These are phyloP conservation scores for Claviceps paspali DNA, from an alignment of 2,329 filamentous ascomycete genomes.

Conservation along the genomic window DNA sequence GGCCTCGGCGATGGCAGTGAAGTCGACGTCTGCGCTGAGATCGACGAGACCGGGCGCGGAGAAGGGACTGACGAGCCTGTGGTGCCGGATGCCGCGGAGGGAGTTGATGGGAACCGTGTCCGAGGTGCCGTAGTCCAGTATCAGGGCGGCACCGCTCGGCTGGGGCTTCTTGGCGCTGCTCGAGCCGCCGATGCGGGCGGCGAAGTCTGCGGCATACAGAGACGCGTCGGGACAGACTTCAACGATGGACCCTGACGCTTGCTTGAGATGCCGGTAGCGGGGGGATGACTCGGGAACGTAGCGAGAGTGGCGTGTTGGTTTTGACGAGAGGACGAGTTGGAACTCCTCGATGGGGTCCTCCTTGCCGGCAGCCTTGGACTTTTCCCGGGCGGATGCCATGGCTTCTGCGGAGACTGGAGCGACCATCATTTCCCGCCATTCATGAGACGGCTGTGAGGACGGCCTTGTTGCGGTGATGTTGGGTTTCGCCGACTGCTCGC, in stretches of 20 bases:
- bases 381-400: conserved; percentile 37
- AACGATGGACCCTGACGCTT: conserved; percentile 53
- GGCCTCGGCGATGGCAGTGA: conserved; percentile 69
- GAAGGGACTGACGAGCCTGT: conserved; percentile 67
- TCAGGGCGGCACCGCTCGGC: conserved; percentile 75
- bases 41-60: conserved; percentile 69
- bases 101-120: conserved; percentile 73
- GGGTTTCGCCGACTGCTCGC: background rate
- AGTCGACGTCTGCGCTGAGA: conserved; percentile 86
- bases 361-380: conserved; percentile 30
- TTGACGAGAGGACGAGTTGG: conserved; percentile 62
- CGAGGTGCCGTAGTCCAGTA: conserved; percentile 83
- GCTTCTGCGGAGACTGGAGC: conserved; percentile 45
- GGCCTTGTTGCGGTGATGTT: background rate
- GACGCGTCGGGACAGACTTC: conserved; percentile 84
- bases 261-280: conserved; percentile 63
- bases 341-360: conserved; percentile 60
- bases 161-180: conserved; percentile 34
- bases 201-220: conserved; percentile 67
- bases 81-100: conserved; percentile 70
- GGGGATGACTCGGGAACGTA: conserved; percentile 71
- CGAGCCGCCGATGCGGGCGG: conserved; percentile 65
- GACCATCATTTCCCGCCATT: conserved; percentile 77
- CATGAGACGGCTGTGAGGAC: conserved; percentile 16
- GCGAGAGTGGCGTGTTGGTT: conserved; percentile 65